Percentiles rank a stretch among this genome's conserved stretches.
Conservation (phyloP, 108 stramenopile genomes). For the Nannochloropsis salina region DNA sequence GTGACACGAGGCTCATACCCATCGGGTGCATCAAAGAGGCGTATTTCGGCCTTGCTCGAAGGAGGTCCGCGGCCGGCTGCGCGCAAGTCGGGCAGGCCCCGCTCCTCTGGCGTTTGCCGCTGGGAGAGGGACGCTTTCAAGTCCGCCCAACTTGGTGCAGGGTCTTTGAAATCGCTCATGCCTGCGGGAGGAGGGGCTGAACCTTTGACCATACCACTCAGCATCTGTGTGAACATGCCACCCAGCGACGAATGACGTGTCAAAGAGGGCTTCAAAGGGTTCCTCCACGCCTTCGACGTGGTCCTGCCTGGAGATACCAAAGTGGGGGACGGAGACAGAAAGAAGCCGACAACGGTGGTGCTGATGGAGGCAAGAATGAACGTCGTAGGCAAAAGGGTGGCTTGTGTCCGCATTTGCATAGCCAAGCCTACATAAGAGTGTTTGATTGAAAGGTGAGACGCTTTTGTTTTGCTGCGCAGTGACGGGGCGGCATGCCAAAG, state of each 20-base stretch:
- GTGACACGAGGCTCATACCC: constrained; percentile 64
- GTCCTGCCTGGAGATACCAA: no score
- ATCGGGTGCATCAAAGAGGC: constrained; percentile 59
- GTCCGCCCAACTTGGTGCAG: not conserved
- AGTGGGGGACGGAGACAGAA: no score
- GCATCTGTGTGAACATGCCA: constrained; percentile 19
- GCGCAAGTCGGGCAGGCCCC: constrained; percentile 19
- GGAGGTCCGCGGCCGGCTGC: constrained; percentile 46
- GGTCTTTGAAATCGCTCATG: not conserved
- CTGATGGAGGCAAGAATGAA: no score
- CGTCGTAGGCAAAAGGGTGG: no score
- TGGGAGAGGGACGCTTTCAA: constrained; percentile 24
- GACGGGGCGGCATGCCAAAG: no score
- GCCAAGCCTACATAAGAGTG: no score
- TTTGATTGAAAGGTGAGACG: no score
- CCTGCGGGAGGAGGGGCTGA: not conserved
- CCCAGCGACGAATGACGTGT: not conserved
- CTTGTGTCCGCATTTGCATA: no score
- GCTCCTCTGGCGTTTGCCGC: constrained; percentile 33
- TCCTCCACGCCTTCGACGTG: no score
- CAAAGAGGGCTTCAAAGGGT: no score
- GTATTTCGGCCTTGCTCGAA: constrained; percentile 52
- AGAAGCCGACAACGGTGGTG: no score
- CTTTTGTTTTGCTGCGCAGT: no score
- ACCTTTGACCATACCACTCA: not conserved